Conservation (phyloP, 148 eudicot genomes). For the Rhododendron griersonianum region DNA sequence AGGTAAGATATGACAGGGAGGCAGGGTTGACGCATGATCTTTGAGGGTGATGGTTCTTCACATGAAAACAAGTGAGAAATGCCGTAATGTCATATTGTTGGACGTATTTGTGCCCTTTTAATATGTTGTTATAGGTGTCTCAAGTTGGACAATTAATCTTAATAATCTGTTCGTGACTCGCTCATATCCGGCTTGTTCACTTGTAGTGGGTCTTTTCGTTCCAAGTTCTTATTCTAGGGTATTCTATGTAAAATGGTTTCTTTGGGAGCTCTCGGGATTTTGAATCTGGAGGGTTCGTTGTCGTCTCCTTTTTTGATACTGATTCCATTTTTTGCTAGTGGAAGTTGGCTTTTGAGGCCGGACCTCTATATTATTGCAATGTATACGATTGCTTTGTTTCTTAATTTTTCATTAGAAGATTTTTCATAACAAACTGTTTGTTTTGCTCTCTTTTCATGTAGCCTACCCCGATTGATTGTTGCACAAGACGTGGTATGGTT, state of each 20-base stretch:
- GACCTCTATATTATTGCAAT: neutral
- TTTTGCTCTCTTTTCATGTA: neutral
- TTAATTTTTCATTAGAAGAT: neutral
- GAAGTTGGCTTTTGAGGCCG: neutral
- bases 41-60: conserved; percentile 2
- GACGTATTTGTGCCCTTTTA: neutral
- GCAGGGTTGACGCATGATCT: conserved; percentile 3
- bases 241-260: neutral
- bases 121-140: neutral
- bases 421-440: neutral
- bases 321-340: neutral
- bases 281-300: neutral
- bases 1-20: neutral
- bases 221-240: neutral
- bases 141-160: neutral
- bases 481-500: neutral
- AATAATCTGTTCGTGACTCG: neutral
- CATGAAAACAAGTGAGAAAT: conserved; percentile 1
- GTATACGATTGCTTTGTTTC: neutral
- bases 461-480: neutral
- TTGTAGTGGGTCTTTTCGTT: neutral
- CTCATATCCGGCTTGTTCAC: neutral
- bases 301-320: neutral
- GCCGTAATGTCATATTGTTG: neutral
- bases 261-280: neutral